These are phyloP conservation scores for Cyberlindnera misumaiensis DNA, from an alignment of 805 yeast genomes.

Conservation along the genomic window DNA sequence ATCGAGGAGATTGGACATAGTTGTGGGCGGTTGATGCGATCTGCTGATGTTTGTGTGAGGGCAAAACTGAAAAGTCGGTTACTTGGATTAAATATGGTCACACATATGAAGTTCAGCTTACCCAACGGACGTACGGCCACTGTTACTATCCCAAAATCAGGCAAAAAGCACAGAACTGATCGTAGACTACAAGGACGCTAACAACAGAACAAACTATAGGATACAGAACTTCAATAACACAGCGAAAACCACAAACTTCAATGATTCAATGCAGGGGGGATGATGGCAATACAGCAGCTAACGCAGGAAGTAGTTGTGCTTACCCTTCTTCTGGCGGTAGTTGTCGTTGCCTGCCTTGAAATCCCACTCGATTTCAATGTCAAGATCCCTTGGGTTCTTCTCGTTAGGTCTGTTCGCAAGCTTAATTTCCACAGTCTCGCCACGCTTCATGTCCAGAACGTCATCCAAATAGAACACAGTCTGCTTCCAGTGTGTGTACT, in stretches of 20 bases:
- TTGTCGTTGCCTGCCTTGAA: slow-evolving; percentile 37
- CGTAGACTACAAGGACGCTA: too few species aligned
- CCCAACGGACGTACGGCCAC: too few species aligned
- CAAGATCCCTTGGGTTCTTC: slow-evolving; percentile 82
- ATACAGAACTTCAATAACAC: too few species aligned
- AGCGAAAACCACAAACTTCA: too few species aligned
- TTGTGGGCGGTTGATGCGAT: background rate
- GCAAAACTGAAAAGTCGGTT: too few species aligned
- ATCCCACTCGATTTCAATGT: slow-evolving; percentile 56
- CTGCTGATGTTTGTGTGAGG: background rate
- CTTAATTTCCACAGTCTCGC: slow-evolving; percentile 67
- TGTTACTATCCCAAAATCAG: too few species aligned
- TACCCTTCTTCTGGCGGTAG: slow-evolving; percentile 50
- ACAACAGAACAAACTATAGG: too few species aligned
- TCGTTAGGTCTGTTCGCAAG: slow-evolving; percentile 72
- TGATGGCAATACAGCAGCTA: slow-evolving; percentile 18
- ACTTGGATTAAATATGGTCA: too few species aligned
- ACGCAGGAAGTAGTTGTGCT: slow-evolving; percentile 66
- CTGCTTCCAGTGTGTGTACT: slow-evolving; percentile 98
- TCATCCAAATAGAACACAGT: slow-evolving; percentile 86
- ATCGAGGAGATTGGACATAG: slow-evolving; percentile 11
- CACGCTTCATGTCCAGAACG: slow-evolving; percentile 67
- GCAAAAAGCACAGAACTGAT: too few species aligned
- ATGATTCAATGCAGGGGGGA: too few species aligned
- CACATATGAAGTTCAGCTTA: too few species aligned